Evolutionary conservation across 495 filamentous ascomycete genomes (phyloP).

Genomic region (Talaromyces nanjingensis): DNA sequence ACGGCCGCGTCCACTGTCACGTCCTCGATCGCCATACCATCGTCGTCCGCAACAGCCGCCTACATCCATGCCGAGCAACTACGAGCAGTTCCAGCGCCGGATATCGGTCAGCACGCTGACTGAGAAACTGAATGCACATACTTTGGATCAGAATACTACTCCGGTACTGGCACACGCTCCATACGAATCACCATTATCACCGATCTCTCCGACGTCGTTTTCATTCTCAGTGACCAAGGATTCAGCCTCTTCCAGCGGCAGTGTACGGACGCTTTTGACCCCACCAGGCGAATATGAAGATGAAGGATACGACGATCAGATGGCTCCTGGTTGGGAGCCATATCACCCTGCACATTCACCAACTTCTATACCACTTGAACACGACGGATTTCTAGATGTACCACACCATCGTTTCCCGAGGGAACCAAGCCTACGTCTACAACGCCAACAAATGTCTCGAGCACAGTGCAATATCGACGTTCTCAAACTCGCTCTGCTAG

Average conservation of each 20-base stretch:
- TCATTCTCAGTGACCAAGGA: constrained; percentile 3
- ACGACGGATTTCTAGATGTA: constrained; percentile 1
- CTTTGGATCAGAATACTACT: constrained; percentile 21
- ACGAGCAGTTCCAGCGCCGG: constrained; percentile 27
- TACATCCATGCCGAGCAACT: constrained; percentile 35
- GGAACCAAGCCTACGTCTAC: constrained; percentile 21
- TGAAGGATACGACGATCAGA: constrained; percentile 24
- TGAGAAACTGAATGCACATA: constrained; percentile 40
- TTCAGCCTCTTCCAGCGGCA: not conserved
- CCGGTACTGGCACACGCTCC: constrained; percentile 4
- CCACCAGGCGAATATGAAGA: constrained; percentile 28
- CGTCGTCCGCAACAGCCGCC: constrained; percentile 32
- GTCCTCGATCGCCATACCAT: constrained; percentile 30
- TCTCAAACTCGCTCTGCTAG: constrained; percentile 26
- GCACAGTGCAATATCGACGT: constrained; percentile 38
- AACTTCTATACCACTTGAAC: constrained; percentile 23
- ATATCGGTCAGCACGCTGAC: constrained; percentile 39
- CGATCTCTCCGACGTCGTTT: constrained; percentile 12
- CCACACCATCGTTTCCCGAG: not conserved
- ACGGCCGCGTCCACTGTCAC: constrained; percentile 20
- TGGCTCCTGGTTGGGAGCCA: constrained; percentile 16
- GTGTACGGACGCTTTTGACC: constrained; percentile 4
- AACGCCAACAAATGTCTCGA: constrained; percentile 37
- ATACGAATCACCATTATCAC: constrained; percentile 10
- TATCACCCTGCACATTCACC: constrained; percentile 20